A percentile compares a stretch with the other conserved stretches of the same genome.
Evolutionary conservation across 176 grass and related monocot genomes (phyloP).

Genomic region (Secale cereale): DNA sequence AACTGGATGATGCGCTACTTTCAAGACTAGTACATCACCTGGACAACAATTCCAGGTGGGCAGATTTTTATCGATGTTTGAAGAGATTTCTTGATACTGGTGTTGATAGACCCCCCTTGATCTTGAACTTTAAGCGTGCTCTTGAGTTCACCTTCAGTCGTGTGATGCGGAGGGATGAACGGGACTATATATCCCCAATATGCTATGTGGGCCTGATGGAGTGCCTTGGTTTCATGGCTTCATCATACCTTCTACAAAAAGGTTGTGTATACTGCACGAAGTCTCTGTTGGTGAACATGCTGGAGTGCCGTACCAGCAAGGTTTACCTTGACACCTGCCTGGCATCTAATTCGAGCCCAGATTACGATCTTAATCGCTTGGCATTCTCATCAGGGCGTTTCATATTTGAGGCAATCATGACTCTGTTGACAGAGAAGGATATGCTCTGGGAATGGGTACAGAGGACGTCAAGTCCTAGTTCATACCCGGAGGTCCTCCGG

Average conservation of each 20-base stretch:
- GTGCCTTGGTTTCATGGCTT: constrained; percentile 52
- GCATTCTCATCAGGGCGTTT: constrained; percentile 7
- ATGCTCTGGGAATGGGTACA: constrained; percentile 30
- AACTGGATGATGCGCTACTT: constrained; percentile 18
- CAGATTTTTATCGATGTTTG: constrained; percentile 34
- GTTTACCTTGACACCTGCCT: constrained; percentile 39
- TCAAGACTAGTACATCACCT: constrained; percentile 27
- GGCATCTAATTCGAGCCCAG: neutral
- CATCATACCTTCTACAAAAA: constrained; percentile 15
- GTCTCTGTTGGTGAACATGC: constrained; percentile 47
- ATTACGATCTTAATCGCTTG: neutral
- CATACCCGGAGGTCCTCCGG: constrained; percentile 20
- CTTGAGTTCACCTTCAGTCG: constrained; percentile 36
- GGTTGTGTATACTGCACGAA: constrained; percentile 41
- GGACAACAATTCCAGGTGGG: constrained; percentile 32
- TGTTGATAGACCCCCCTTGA: constrained; percentile 25
- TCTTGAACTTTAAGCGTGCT: constrained; percentile 29
- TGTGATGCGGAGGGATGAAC: constrained; percentile 17
- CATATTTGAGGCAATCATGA: neutral
- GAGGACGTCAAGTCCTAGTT: neutral
- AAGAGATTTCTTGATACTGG: constrained; percentile 38
- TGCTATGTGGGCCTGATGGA: constrained; percentile 61
- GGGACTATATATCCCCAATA: constrained; percentile 47
- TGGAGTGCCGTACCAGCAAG: constrained; percentile 45
- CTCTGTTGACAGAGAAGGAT: constrained; percentile 10